Percentiles rank a stretch among this genome's conserved stretches.
phyloP scores from a whole-genome alignment of 1,284 basidiomycete genomes.

The Sporisorium sorghi region DNA sequence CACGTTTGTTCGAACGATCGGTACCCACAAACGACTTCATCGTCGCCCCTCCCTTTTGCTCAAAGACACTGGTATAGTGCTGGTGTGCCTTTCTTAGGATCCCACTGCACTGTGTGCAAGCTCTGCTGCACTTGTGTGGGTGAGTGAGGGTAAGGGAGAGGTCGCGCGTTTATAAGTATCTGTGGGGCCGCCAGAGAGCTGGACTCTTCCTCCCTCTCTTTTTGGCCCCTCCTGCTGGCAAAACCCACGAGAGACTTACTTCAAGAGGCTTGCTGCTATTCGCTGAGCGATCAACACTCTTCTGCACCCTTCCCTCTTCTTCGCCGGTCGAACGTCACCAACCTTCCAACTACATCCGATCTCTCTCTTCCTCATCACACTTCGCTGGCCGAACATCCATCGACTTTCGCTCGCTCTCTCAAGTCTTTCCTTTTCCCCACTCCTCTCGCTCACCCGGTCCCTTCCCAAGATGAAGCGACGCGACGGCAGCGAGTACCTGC shows the following conservation, averaged over 20 bases:
- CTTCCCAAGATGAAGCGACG: conserved; percentile 33
- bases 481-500: conserved; percentile 37
- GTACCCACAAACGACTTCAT: too few species aligned
- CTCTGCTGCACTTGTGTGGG: not conserved
- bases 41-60: too few species aligned
- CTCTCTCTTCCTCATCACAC: not conserved
- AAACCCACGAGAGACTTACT: too few species aligned
- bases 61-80: too few species aligned
- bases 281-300: not conserved
- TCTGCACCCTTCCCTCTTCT: not conserved
- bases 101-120: not conserved
- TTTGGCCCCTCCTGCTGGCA: not conserved
- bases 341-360: not conserved
- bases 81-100: too few species aligned
- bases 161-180: not conserved
- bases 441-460: not conserved
- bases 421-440: too few species aligned
- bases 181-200: not conserved
- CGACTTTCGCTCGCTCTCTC: not conserved
- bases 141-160: too few species aligned
- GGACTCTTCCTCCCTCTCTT: not conserved
- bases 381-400: not conserved
- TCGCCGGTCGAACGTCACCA: not conserved
- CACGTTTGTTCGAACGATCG: too few species aligned
- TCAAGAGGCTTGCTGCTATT: not conserved